Evolutionary conservation across 768 basidiomycete species (phyloP), one percentile per base, ranked within the genome.

Genomic region (Terana coerulea): DNA sequence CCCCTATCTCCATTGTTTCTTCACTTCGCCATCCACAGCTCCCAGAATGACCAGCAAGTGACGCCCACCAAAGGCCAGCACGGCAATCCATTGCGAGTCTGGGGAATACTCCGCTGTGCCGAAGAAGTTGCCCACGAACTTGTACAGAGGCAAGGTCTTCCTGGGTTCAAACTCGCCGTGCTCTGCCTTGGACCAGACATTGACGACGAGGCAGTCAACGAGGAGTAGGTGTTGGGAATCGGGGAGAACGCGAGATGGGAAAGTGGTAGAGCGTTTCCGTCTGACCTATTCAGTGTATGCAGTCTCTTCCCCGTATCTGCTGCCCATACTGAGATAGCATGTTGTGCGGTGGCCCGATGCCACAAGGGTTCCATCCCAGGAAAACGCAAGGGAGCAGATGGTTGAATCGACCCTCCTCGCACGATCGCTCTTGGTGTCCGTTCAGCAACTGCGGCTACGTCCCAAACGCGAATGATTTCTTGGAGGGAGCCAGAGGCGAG

Each of bases 321-420:
- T 15, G 55, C 50, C 54, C 54, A 55, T 14, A 56, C 41, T 21
- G 24, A 29, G 12, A 58, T 26, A 7, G 49, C 22, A 1, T 49
- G 19, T 21, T 55, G n/a, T 55, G 15, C 7, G 5, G 7, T 49
- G 56, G 3, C 44, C 49, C 40, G 54, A 43, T 6, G 42, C 57
- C 37, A 58, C 41, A 9, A 22, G 25, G 5, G 15, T 33, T 11
- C 57, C 54, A 41, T 58, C 57, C 19, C 35, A 43, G 12, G 47
- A 49, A 19, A 49, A 49, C 14, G 19, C 22, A 9, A 50, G n/a
- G 19, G 24, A 40, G 8, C 5, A 40, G 49, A 50, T 33, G n/a
- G 36, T 37, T 5, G 22, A 21, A 4, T 50, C 15, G 31, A n/a
- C n/a, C n/a, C n/a, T n/a, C 30, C 36, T n/a, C 39, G 36, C 11